Conservation (phyloP, 148 eudicot genomes). For the Camellia japonica region DNA sequence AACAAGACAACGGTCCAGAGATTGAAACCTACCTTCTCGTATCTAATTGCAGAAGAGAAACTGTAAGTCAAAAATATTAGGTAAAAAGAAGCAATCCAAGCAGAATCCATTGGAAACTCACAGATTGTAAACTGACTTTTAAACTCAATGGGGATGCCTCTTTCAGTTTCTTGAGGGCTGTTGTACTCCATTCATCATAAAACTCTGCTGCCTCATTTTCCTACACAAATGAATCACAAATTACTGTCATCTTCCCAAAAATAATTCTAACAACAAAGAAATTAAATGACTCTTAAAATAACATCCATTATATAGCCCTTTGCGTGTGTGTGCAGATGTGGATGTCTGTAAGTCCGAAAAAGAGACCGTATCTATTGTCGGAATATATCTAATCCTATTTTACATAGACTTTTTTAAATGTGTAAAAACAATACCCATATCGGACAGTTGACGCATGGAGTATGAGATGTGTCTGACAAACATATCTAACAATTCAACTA, state of each 20-base stretch:
- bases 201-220: constrained; percentile 65
- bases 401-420: no score
- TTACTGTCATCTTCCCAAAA: not conserved
- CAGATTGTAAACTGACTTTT: constrained; percentile 85
- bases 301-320: no score
- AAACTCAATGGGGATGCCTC: constrained; percentile 93
- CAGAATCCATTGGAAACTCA: constrained; percentile 34
- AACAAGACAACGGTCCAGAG: constrained; percentile 82
- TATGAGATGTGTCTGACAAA: no score
- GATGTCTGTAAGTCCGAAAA: no score
- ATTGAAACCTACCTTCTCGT: constrained; percentile 85
- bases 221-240: constrained; percentile 30
- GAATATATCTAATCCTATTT: no score
- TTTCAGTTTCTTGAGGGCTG: constrained; percentile 61
- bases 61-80: constrained; percentile 10
- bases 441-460: no score
- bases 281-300: no score
- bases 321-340: no score
- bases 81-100: constrained; percentile 5
- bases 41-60: constrained; percentile 41
- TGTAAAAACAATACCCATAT: no score
- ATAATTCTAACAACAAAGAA: not conserved
- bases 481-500: no score
- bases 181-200: constrained; percentile 41
- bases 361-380: no score